Evolutionary conservation across 2,329 filamentous ascomycete genomes (phyloP).

Genomic region (Aaosphaeria arxii): DNA sequence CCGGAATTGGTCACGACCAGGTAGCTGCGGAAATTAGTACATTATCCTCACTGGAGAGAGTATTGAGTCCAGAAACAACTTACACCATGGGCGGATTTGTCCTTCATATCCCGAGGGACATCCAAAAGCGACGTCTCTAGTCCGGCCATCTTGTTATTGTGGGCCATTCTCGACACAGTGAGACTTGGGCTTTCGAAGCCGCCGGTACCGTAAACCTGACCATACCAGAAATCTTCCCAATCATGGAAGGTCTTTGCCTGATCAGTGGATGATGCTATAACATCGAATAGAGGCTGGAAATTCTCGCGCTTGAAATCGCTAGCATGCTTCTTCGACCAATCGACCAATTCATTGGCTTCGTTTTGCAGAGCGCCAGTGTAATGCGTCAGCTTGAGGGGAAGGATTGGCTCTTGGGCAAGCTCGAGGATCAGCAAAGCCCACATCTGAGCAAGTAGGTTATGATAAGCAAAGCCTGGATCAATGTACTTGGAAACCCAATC

Average conservation of each 20-base stretch:
- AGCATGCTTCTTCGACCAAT: constrained; percentile 56
- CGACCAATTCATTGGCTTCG: constrained; percentile 67
- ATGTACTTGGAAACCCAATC: constrained; percentile 78
- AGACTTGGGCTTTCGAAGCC: constrained; percentile 74
- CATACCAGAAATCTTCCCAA: constrained; percentile 78
- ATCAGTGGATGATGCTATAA: constrained; percentile 58
- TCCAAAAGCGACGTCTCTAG: constrained; percentile 87
- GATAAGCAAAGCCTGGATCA: constrained; percentile 81
- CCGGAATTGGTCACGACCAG: constrained; percentile 88
- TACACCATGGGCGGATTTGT: constrained; percentile 56
- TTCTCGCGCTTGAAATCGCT: constrained; percentile 44
- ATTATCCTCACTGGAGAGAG: not conserved
- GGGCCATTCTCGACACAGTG: constrained; percentile 64
- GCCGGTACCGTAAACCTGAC: constrained; percentile 64
- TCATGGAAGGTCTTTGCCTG: constrained; percentile 65
- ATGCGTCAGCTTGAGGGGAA: constrained; percentile 75
- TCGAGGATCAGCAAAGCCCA: constrained; percentile 82
- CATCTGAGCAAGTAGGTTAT: constrained; percentile 74
- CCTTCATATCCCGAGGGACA: constrained; percentile 55
- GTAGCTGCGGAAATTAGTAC: constrained; percentile 48
- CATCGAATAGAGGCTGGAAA: constrained; percentile 60
- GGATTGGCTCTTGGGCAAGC: constrained; percentile 72
- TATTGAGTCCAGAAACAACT: constrained; percentile 33
- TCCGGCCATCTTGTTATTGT: constrained; percentile 73
- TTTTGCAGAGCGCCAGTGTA: constrained; percentile 65